A percentile compares a stretch with the other conserved stretches of the same genome.
These are phyloP conservation scores for Elaeis guineensis DNA, from an alignment of 176 grass and related monocot species.

Conservation along the genomic window DNA sequence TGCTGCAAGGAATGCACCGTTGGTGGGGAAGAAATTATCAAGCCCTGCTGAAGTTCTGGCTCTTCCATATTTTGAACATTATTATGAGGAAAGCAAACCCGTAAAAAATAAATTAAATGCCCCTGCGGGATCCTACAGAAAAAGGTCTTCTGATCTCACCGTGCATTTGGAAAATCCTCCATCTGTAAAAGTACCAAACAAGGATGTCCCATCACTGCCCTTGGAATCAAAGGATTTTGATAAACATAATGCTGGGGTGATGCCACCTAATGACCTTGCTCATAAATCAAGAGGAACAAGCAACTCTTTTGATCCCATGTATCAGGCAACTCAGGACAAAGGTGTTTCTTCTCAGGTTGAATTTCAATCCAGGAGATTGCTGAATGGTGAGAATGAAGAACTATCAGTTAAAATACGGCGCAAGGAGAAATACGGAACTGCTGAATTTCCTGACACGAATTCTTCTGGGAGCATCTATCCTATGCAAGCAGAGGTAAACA, in stretches of 20 bases:
- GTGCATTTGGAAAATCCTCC: slow-evolving; percentile 26
- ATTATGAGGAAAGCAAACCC: slow-evolving; percentile 31
- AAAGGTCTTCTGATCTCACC: slow-evolving; percentile 40
- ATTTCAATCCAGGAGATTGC: slow-evolving; percentile 51
- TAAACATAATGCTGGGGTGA: slow-evolving; percentile 38
- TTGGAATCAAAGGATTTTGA: slow-evolving; percentile 54
- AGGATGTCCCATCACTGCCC: slow-evolving; percentile 39
- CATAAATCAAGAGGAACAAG: slow-evolving; percentile 34
- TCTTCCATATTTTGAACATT: slow-evolving; percentile 28
- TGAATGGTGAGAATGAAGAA: slow-evolving; percentile 43
- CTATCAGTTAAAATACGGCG: slow-evolving; percentile 29
- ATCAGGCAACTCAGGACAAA: slow-evolving; percentile 52
- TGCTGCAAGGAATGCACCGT: slow-evolving; percentile 32
- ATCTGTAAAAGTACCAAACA: slow-evolving; percentile 40
- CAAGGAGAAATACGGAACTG: slow-evolving; percentile 45
- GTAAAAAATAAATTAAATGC: slow-evolving; percentile 42
- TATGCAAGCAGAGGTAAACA: slow-evolving; percentile 50
- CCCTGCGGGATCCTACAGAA: slow-evolving; percentile 35
- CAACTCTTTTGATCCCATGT: slow-evolving; percentile 44
- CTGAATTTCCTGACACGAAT: slow-evolving; percentile 45
- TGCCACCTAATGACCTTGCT: slow-evolving; percentile 27
- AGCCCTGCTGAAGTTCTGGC: slow-evolving; percentile 18
- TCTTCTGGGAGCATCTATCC: slow-evolving; percentile 38
- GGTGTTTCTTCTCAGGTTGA: slow-evolving; percentile 46
- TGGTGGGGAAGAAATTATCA: slow-evolving; percentile 29